A percentile compares a stretch with the other conserved stretches of the same genome.
phyloP scores from a whole-genome alignment of 495 filamentous ascomycete genomes.

The Aspergillus taichungensis region DNA sequence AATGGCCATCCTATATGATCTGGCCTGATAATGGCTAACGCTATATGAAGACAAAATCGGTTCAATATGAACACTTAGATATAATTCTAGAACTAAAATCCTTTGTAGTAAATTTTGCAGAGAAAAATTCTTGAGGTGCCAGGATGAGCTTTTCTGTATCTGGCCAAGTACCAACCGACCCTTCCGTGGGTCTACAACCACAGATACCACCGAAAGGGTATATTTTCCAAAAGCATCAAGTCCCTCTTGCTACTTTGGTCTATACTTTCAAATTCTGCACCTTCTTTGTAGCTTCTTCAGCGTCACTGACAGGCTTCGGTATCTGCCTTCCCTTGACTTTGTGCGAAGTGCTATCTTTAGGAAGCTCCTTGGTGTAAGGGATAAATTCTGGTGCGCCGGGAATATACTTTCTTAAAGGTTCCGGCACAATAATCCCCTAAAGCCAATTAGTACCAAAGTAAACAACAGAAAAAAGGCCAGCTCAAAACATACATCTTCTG shows the following conservation, averaged over 20 bases:
- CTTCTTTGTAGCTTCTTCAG: conserved; percentile 32
- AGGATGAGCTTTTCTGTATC: too few relatives aligned
- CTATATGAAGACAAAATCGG: too few relatives aligned
- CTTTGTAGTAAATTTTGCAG: too few relatives aligned
- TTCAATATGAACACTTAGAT: too few relatives aligned
- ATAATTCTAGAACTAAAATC: too few relatives aligned
- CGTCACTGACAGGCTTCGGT: conserved; percentile 7
- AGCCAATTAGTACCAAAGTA: conserved; percentile 1
- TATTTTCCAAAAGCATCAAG: too few relatives aligned
- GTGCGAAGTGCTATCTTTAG: conserved; percentile 60
- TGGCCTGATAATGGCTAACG: too few relatives aligned
- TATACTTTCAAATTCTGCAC: conserved; percentile 33
- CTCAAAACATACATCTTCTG: conserved; percentile 54
- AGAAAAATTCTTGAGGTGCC: too few relatives aligned
- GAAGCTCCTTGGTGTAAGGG: conserved; percentile 74
- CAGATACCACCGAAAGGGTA: too few relatives aligned
- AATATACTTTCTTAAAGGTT: conserved; percentile 84
- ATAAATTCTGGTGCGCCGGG: conserved; percentile 83
- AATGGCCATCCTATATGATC: too few relatives aligned
- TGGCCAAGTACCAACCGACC: too few relatives aligned
- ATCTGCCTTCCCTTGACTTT: conserved; percentile 42
- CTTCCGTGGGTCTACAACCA: too few relatives aligned
- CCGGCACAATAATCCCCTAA: conserved; percentile 76
- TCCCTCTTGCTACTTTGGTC: not conserved
- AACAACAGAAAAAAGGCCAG: not conserved